These are phyloP conservation scores for Exophiala phaeomuriformis DNA, from an alignment of 2,329 filamentous ascomycete genomes.

Conservation along the genomic window DNA sequence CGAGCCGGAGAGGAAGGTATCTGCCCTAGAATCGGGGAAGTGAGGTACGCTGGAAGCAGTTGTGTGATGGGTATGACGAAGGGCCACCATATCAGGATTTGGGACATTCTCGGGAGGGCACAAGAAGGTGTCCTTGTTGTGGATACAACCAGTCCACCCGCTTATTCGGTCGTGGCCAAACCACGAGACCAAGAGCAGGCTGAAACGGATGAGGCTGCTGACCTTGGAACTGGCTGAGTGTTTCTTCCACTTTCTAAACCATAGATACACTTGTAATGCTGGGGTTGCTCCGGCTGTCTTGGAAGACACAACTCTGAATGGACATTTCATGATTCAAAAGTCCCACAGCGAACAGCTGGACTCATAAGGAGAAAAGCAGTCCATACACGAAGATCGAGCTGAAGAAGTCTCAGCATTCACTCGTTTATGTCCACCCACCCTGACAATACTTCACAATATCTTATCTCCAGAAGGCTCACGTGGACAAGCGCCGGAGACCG, in stretches of 20 bases:
- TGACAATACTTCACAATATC: background rate
- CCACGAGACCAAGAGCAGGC: background rate
- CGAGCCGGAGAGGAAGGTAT: slow-evolving; percentile 37
- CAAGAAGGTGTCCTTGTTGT: slow-evolving; percentile 43
- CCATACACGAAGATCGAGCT: background rate
- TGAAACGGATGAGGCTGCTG: background rate
- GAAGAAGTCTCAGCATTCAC: no score
- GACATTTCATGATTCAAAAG: background rate
- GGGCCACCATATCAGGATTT: slow-evolving; percentile 36
- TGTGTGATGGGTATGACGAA: slow-evolving; percentile 35
- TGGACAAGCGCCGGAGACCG: background rate
- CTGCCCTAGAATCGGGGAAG: slow-evolving; percentile 34
- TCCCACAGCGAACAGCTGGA: background rate
- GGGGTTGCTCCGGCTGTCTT: background rate
- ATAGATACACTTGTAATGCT: background rate
- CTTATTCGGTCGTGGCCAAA: slow-evolving; percentile 18
- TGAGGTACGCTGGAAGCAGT: slow-evolving; percentile 44
- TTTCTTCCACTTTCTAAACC: background rate
- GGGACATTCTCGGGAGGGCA: slow-evolving; percentile 40
- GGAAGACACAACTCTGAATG: no score
- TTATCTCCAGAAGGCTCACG: background rate
- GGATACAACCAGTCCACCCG: slow-evolving; percentile 38
- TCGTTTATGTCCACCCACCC: background rate
- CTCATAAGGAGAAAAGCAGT: no score
- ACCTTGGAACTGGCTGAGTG: background rate